Percentiles rank a stretch among this genome's conserved stretches.
phyloP scores from a whole-genome alignment of 2,329 filamentous ascomycete genomes.

The Claviceps cyperi region DNA sequence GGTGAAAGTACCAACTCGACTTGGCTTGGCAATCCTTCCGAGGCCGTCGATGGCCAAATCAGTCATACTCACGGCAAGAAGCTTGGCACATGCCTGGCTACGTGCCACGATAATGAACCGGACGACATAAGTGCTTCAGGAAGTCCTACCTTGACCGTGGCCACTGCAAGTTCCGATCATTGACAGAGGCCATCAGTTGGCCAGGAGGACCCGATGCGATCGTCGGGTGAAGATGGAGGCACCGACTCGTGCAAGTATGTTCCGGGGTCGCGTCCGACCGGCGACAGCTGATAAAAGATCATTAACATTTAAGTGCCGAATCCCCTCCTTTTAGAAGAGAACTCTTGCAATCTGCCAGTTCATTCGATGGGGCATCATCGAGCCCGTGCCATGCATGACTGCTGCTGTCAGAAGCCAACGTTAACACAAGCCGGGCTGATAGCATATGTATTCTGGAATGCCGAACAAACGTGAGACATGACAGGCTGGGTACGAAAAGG shows the following conservation, averaged over 20 bases:
- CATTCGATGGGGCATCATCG: constrained; percentile 5
- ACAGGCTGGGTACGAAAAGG: too few species aligned
- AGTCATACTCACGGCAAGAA: constrained; percentile 26
- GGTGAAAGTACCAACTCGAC: constrained; percentile 23
- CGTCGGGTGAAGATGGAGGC: neutral
- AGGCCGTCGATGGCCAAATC: neutral
- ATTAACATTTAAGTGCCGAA: neutral
- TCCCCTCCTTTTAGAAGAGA: neutral
- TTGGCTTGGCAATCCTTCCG: constrained; percentile 5
- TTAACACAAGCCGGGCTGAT: constrained; percentile 26
- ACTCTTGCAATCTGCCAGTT: neutral
- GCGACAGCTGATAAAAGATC: neutral
- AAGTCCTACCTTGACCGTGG: constrained; percentile 36
- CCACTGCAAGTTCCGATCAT: constrained; percentile 14
- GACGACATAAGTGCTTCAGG: constrained; percentile 30
- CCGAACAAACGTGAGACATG: too few species aligned
- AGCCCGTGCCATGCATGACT: constrained; percentile 6
- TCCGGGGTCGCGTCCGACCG: too few species aligned
- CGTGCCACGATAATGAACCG: constrained; percentile 33
- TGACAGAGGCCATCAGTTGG: neutral
- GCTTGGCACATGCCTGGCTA: constrained; percentile 34
- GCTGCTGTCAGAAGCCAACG: constrained; percentile 26
- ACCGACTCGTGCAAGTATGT: neutral
- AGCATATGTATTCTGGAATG: too few species aligned
- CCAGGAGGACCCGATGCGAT: neutral